A percentile compares a stretch with the other conserved stretches of the same genome.
These are phyloP conservation scores for Cryphonectria parasitica DNA, from an alignment of 2,329 filamentous ascomycete species.

Conservation along the genomic window DNA sequence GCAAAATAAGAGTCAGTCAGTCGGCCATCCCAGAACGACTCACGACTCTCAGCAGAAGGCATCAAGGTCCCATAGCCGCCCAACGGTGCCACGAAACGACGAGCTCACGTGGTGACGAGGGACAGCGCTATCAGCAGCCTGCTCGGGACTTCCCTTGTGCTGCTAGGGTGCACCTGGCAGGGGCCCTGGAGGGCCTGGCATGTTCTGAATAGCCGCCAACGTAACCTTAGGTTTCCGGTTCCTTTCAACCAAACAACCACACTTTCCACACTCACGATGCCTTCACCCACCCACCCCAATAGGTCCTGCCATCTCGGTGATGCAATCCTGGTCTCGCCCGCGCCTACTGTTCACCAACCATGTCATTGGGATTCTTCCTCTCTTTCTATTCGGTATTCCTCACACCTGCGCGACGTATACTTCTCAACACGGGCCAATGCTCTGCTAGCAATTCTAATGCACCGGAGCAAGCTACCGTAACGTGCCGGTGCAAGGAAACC, in stretches of 20 bases:
- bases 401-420: background rate
- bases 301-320: background rate
- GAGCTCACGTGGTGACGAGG: constrained; percentile 16
- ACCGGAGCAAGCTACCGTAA: background rate
- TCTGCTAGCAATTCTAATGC: background rate
- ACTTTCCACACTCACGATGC: background rate
- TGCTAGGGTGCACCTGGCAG: constrained; percentile 21
- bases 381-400: background rate
- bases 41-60: constrained; percentile 1
- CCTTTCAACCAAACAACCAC: constrained; percentile 12
- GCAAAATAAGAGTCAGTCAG: background rate
- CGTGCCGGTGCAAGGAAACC: background rate
- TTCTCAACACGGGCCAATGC: background rate
- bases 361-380: background rate
- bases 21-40: background rate
- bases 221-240: constrained; percentile 20
- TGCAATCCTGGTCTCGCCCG: background rate
- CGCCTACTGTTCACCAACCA: background rate
- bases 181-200: constrained; percentile 1
- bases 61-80: constrained; percentile 14
- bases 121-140: constrained; percentile 3
- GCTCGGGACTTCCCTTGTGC: constrained; percentile 23
- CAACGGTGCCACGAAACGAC: background rate
- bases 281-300: background rate
- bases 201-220: constrained; percentile 25